Evolutionary conservation across 352 stramenopile genomes (phyloP).

Genomic region (Globisporangium parvum): DNA sequence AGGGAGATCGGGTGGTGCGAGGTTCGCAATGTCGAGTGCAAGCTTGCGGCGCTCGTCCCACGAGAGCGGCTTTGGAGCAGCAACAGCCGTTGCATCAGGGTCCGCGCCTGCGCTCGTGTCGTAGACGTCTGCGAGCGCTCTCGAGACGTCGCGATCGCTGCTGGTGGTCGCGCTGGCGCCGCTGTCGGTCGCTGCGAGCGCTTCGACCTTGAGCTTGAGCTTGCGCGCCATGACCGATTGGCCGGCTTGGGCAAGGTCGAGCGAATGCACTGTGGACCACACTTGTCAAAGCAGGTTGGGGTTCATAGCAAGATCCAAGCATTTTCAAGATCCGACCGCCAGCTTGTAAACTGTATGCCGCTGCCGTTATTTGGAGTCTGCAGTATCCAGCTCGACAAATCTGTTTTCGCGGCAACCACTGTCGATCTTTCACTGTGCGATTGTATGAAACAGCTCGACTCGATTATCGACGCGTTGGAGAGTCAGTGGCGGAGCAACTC

Average conservation of each 20-base stretch:
- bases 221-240: too few relatives aligned
- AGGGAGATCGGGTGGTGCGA: conserved; percentile 58
- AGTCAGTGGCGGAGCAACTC: too few relatives aligned
- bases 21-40: conserved; percentile 55
- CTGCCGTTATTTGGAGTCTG: background rate
- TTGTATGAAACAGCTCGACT: background rate
- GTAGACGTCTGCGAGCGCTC: conserved; percentile 1
- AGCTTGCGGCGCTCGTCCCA: conserved; percentile 72
- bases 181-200: too few relatives aligned
- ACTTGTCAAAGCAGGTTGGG: too few relatives aligned
- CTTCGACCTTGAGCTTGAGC: too few relatives aligned
- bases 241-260: too few relatives aligned
- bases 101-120: background rate
- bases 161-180: background rate
- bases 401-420: background rate
- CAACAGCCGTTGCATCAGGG: background rate
- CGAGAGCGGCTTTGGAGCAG: conserved; percentile 15
- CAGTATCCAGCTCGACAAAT: background rate
- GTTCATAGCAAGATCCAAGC: too few relatives aligned
- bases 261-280: too few relatives aligned
- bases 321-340: too few relatives aligned
- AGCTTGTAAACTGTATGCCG: too few relatives aligned
- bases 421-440: background rate
- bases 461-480: background rate
- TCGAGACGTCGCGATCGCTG: background rate